A percentile compares a stretch with the other conserved stretches of the same genome.
These are phyloP conservation scores for Pythium chondricola DNA, from an alignment of 352 stramenopile genomes.

Conservation along the genomic window DNA sequence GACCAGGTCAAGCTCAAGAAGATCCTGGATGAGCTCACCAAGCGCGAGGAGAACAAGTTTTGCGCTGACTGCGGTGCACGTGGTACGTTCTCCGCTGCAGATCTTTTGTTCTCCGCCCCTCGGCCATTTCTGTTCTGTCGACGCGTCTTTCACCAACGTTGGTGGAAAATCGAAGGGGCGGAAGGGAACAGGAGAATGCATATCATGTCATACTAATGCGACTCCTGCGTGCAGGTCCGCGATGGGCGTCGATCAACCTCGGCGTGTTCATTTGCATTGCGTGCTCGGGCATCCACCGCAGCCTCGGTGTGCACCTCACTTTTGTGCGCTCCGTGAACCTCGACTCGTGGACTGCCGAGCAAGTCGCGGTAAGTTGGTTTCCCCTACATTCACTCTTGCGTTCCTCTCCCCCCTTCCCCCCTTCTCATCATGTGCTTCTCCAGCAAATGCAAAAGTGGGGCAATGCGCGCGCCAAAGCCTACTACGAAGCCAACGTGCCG, in stretches of 20 bases:
- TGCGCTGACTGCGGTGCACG: constrained; percentile 86
- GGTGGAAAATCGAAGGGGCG: too few relatives aligned
- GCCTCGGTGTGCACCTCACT: constrained; percentile 90
- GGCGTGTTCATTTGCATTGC: constrained; percentile 94
- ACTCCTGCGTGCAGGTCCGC: too few relatives aligned
- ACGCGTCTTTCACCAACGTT: not conserved
- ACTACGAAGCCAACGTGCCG: constrained; percentile 85
- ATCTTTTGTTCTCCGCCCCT: too few relatives aligned
- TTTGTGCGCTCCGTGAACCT: constrained; percentile 92
- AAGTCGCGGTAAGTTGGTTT: constrained; percentile 52
- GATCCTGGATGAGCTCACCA: constrained; percentile 83
- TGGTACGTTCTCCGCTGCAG: constrained; percentile 27
- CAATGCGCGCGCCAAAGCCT: constrained; percentile 84
- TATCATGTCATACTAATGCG: too few relatives aligned
- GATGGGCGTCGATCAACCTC: constrained; percentile 92
- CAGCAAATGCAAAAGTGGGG: constrained; percentile 90
- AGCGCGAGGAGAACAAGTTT: constrained; percentile 89
- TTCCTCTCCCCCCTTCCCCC: not conserved
- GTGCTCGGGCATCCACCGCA: constrained; percentile 92
- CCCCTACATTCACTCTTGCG: not conserved
- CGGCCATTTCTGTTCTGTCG: too few relatives aligned
- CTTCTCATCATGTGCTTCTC: constrained; percentile 1
- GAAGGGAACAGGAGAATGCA: too few relatives aligned
- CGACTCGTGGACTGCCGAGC: constrained; percentile 91
- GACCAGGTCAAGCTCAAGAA: constrained; percentile 88